Evolutionary conservation across 768 basidiomycete species (phyloP), one percentile per base, ranked within the genome.

Genomic region (Pisolithus orientalis): DNA sequence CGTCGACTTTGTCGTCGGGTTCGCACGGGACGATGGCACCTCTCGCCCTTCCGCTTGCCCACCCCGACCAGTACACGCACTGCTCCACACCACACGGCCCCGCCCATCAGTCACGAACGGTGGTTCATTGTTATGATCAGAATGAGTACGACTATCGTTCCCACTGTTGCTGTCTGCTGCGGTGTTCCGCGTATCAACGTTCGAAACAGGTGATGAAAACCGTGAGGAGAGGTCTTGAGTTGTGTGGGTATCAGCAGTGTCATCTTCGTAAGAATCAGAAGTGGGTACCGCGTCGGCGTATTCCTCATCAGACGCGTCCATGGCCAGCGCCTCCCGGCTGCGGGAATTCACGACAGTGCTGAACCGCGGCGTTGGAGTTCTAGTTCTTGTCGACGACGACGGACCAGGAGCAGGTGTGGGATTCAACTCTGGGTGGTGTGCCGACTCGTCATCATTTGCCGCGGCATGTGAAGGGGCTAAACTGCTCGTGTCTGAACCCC

Each of bases 81-180:
- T 71, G 47, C 67, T 70, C 69, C 70, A 71, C 45, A 84, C 77
- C 21, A 83, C 82, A 51, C 82, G 71, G 8, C 83, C 83, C 44
- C 83, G 73, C 27, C 83, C 83, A 62, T 85, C 83, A 13, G 83
- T 84, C 53, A 81, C 70, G 59, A 84, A 84, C 6, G 78, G 75
- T 29, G 80, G 79, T 28, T 75, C 72, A 16, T 58, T 39, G 14
- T 72, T 65, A 46, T 70, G 70, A 47, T 71, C 66, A 48, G 61
- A 58, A 43, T 57, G 66, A 38, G 54, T 57, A 44, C 51, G 64
- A 38, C 37, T 9, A 39, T 3, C 39, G 13, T 61, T 59, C 10
- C 24, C 21, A 6, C 10, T 16, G 13, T 13, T 13, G 28, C 14
- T 10, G 29, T 29, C 44, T 28, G 25, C 44, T 28, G 25, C 28